Base-by-base conservation (phyloP, 176 grass and related monocot species). In the Triticum dicoccoides region DNA sequence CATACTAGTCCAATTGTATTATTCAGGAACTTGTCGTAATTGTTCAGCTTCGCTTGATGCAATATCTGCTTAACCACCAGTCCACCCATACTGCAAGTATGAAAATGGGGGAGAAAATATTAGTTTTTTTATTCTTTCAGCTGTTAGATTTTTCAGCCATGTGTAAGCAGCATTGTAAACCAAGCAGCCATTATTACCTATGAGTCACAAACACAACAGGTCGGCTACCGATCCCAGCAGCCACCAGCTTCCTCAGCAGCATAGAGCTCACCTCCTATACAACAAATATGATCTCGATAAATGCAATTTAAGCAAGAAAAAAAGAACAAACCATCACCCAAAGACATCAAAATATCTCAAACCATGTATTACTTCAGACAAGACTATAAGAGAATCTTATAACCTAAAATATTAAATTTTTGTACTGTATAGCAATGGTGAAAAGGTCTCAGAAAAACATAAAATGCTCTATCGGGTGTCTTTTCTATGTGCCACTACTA, bases 191-290 rank as follows among this genome's bases (percentile, higher is more conserved):
- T 77, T 30, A 25, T 83, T 86, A 96, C 96, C 96, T 98, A 61
- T 98, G 96, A 59, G 96, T 94, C 56, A 98, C 93, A 91, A 98
- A 98, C 25, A 98, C 85, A 91, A 96, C 91, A 86, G 96, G 96
- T 27, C 93, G 86, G 56, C 70, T 91, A 72, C 96, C 96, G 58
- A 98, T 92, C 65, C 93, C 93, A 76, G 96, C 93, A 86, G 86
- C 79, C 80, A 89, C 80, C 81, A 98, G 73, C 76, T 90, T 98
- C 85, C 92, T 92, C 54, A 98, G 66, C 49, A 98, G 85, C 96
- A 96, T 92, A 81, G 92, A 95, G 80, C 96, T 94, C 80, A 98
- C 96, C 86, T 98, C 96, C 96, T 98, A 90, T 42, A 84, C 15
- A 88, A 49, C 29, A 87, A 61, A 91, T 76, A 75, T 56, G 5